Evolutionary conservation across 192 early-diverging fungal species (phyloP).

Genomic region (Linnemannia exigua): DNA sequence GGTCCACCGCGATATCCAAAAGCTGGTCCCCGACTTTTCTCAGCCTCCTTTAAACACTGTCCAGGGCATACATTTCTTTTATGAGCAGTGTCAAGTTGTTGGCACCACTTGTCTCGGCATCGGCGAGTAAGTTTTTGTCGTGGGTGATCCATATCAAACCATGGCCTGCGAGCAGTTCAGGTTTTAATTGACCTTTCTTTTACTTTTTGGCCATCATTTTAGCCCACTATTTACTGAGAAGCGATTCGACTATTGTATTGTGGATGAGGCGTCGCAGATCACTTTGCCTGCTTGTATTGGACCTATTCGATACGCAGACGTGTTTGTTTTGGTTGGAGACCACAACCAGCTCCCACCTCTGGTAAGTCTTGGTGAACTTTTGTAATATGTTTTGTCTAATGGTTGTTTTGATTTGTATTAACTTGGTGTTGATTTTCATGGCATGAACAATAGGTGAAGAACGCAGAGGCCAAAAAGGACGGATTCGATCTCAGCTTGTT

Average conservation of each 20-base stretch:
- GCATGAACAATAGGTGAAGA: slow-evolving; percentile 67
- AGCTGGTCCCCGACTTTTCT: slow-evolving; percentile 26
- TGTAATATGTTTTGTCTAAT: background rate
- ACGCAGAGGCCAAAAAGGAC: slow-evolving; percentile 64
- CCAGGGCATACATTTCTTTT: slow-evolving; percentile 71
- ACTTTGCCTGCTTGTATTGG: slow-evolving; percentile 92
- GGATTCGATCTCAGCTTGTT: slow-evolving; percentile 83
- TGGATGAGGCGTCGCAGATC: slow-evolving; percentile 97
- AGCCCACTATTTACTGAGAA: slow-evolving; percentile 81
- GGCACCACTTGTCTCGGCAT: slow-evolving; percentile 93
- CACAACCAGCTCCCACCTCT: slow-evolving; percentile 95
- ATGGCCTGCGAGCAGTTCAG: background rate
- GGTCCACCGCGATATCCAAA: slow-evolving; percentile 51
- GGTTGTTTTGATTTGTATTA: background rate
- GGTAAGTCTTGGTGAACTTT: slow-evolving; percentile 57
- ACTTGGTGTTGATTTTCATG: background rate
- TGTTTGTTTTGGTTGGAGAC: slow-evolving; percentile 95
- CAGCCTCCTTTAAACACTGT: slow-evolving; percentile 66
- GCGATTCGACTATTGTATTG: slow-evolving; percentile 95
- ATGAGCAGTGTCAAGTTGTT: slow-evolving; percentile 75
- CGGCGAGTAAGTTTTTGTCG: slow-evolving; percentile 70
- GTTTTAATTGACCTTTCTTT: slow-evolving; percentile 6
- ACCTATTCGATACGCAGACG: slow-evolving; percentile 83
- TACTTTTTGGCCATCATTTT: background rate
- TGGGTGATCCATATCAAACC: no score